Conservation (phyloP, 345 rosid species). For the Hibiscus syriacus region DNA sequence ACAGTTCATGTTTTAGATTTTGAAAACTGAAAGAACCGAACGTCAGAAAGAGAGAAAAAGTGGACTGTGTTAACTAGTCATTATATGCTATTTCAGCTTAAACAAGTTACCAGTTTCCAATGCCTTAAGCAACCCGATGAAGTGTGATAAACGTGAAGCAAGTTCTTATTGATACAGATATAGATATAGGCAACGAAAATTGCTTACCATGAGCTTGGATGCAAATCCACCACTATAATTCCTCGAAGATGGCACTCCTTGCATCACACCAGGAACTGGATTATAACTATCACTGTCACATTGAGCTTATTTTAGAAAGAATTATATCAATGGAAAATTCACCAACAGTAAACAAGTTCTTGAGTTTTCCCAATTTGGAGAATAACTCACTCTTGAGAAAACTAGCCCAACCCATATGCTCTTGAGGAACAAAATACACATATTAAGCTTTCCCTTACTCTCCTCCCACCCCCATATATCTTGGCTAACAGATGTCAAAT, state of each 20-base stretch:
- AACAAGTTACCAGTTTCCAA: background rate
- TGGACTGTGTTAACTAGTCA: background rate
- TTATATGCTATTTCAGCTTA: background rate
- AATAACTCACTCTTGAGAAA: background rate
- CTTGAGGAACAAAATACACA: background rate
- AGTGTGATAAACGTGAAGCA: background rate
- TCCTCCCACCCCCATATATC: background rate
- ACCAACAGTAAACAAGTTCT: background rate
- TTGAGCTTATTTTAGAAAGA: slow-evolving; percentile 6
- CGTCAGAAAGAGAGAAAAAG: background rate
- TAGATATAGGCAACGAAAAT: background rate
- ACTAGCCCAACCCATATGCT: background rate
- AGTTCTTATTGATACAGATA: background rate
- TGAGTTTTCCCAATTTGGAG: background rate
- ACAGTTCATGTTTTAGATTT: background rate
- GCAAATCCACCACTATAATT: slow-evolving; percentile 79
- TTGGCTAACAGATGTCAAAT: background rate
- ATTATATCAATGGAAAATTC: background rate
- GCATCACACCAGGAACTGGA: slow-evolving; percentile 97
- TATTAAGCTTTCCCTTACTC: background rate
- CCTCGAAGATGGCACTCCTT: slow-evolving; percentile 83
- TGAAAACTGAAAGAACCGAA: background rate
- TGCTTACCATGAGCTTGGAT: slow-evolving; percentile 71
- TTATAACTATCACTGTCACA: slow-evolving; percentile 72
- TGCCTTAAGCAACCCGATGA: background rate